Conservation (phyloP, 176 grass and related monocot genomes). For the Elymus sibiricus region DNA sequence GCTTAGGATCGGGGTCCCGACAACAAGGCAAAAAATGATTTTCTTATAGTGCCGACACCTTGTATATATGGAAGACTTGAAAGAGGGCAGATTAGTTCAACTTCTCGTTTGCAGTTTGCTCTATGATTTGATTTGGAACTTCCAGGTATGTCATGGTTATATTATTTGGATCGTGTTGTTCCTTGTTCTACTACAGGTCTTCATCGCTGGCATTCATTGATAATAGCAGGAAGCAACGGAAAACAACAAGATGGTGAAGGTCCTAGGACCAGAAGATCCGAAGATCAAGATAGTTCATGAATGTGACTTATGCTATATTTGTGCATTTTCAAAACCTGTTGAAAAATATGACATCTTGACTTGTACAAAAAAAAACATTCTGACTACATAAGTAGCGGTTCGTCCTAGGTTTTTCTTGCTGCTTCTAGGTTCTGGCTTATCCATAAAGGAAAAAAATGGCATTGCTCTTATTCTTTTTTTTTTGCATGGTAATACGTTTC, state of each 20-base stretch:
- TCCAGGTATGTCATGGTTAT: not conserved
- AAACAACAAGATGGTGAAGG: no score
- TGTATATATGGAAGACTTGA: conserved; percentile 5
- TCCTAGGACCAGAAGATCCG: no score
- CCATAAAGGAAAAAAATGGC: no score
- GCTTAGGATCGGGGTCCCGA: no score
- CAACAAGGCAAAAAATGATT: no score
- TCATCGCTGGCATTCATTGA: no score
- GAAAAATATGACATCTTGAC: not conserved
- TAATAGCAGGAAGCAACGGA: no score
- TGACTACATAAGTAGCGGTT: not conserved
- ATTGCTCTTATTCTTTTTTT: no score
- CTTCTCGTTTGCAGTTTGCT: not conserved
- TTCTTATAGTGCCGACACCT: not conserved
- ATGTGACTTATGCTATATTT: not conserved
- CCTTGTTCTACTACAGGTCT: not conserved
- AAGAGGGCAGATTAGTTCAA: not conserved
- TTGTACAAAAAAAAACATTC: not conserved
- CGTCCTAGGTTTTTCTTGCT: no score
- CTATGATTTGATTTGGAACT: not conserved
- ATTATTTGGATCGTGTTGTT: not conserved
- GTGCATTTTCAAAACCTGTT: not conserved
- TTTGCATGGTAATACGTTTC: no score
- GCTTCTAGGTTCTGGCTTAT: no score
- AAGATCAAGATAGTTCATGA: not conserved